Conservation (phyloP, 202 grass and related monocot genomes). For the Setaria viridis region DNA sequence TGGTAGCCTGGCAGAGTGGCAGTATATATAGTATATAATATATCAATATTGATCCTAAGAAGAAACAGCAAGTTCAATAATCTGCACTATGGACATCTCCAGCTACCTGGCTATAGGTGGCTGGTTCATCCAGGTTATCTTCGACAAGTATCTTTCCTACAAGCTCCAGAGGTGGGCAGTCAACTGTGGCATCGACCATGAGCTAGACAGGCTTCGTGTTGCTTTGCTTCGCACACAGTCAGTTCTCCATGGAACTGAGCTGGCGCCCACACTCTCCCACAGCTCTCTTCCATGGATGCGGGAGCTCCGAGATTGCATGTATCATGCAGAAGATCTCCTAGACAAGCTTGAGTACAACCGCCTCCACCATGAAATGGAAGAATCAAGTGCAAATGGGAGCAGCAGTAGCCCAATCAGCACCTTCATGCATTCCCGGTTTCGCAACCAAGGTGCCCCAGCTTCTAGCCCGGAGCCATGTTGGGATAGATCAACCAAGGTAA, state of each 20-base stretch:
- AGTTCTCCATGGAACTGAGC: conserved; percentile 46
- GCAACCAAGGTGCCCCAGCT: conserved; percentile 16
- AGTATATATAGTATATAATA: not conserved
- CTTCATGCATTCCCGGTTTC: conserved; percentile 44
- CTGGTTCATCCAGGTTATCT: conserved; percentile 78
- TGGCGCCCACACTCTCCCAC: conserved; percentile 28
- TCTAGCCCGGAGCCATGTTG: conserved; percentile 32
- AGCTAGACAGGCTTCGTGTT: conserved; percentile 53
- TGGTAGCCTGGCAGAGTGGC: not conserved
- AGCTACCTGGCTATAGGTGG: conserved; percentile 52
- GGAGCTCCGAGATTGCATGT: conserved; percentile 56
- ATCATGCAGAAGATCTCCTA: conserved; percentile 65
- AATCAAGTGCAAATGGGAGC: conserved; percentile 30
- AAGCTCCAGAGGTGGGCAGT: conserved; percentile 57
- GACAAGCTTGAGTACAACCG: conserved; percentile 66
- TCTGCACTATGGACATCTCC: conserved; percentile 44
- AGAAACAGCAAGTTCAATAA: conserved; percentile 23
- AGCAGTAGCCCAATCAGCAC: conserved; percentile 42
- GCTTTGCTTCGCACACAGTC: conserved; percentile 57
- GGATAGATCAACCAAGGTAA: conserved; percentile 32
- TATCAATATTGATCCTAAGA: not conserved
- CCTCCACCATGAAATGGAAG: conserved; percentile 60
- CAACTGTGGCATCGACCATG: conserved; percentile 48
- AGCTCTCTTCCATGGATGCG: conserved; percentile 37
- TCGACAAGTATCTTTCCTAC: conserved; percentile 64